Evolutionary conservation across 768 basidiomycete genomes (phyloP).

Genomic region (Leccinum disarticulatum): DNA sequence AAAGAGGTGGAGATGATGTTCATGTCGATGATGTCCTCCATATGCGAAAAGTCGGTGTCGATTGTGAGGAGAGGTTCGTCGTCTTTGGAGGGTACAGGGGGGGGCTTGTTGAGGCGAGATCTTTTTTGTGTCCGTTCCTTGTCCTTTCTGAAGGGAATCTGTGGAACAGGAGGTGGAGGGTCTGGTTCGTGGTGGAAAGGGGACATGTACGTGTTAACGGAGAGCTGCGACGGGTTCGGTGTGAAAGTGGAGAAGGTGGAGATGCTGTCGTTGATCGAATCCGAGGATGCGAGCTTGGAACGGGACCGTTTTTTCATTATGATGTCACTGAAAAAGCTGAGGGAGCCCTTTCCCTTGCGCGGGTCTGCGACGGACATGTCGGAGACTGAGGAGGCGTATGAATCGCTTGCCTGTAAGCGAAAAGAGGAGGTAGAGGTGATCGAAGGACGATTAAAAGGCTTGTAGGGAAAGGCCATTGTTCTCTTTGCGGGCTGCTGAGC

Average conservation of each 20-base stretch:
- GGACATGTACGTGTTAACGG: constrained; percentile 21
- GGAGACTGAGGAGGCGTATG: constrained; percentile 30
- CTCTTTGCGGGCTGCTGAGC: constrained; percentile 19
- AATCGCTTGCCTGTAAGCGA: constrained; percentile 31
- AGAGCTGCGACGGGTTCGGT: constrained; percentile 35
- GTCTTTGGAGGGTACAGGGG: background rate
- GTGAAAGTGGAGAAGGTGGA: constrained; percentile 39
- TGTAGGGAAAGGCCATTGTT: constrained; percentile 27
- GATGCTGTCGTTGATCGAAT: constrained; percentile 25
- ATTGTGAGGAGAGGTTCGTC: constrained; percentile 24
- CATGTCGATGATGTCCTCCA: constrained; percentile 78
- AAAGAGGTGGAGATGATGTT: constrained; percentile 8
- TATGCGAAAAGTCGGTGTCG: constrained; percentile 46
- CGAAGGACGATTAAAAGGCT: constrained; percentile 31
- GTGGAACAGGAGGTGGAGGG: constrained; percentile 7
- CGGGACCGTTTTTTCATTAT: constrained; percentile 40
- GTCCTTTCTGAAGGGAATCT: constrained; percentile 29
- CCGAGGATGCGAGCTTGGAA: constrained; percentile 40
- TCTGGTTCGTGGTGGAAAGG: background rate
- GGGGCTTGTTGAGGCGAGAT: background rate
- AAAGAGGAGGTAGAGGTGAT: constrained; percentile 34
- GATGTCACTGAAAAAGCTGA: constrained; percentile 40
- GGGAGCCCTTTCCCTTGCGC: constrained; percentile 50
- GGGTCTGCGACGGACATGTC: constrained; percentile 37
- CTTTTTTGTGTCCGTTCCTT: constrained; percentile 24